Evolutionary conservation across 106 monocot genomes (phyloP), one percentile per base, ranked within the genome.

Genomic region (Phalaenopsis aphrodite): DNA sequence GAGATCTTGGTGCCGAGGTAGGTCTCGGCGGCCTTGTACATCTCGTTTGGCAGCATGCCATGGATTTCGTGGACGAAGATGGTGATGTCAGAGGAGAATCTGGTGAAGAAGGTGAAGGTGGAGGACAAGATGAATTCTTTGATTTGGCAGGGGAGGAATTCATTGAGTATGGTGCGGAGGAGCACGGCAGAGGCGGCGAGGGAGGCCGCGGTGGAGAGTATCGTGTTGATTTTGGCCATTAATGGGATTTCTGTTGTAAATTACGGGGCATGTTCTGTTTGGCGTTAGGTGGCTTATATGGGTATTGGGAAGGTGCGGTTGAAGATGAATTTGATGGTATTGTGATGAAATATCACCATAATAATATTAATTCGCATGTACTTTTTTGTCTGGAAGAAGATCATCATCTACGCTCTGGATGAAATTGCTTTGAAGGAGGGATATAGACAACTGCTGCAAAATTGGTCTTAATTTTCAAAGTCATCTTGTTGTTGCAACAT

Each of bases 1-100:
- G 80, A 78, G 37, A 78, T n/a, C 66, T 57, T 85, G 66, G 80
- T n/a, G 69, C 66, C 41, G 37, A 88, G 39, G 69, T 88, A 88
- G 43, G 56, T 46, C 43, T 21, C 42, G 0, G 78, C 80, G 15
- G 85, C 83, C 0, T 52, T 8, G 76, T 68, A 88, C 37, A 88
- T 42, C 30, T 76, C 19, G 78, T 85, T 88, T 57, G 61, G 10
- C 5, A 3, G 4, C 19, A 23, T 45, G 16, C 69, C 71, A 8
- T 81, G 67, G 5, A 85, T 69, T 36, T 83, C 78, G 6, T 57
- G 45, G 75, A 88, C 56, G 78, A 81, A 18, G 49, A 88, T 38
- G 78, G 83, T 81, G 67, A 72, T 36, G 1, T 75, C 17, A 5
- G 66, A 19, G 36, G 85, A 83, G 42, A 80, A 8, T 2, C 43